Evolutionary conservation across 768 basidiomycete genomes (phyloP).

Genomic region (Amanita jacksonii): DNA sequence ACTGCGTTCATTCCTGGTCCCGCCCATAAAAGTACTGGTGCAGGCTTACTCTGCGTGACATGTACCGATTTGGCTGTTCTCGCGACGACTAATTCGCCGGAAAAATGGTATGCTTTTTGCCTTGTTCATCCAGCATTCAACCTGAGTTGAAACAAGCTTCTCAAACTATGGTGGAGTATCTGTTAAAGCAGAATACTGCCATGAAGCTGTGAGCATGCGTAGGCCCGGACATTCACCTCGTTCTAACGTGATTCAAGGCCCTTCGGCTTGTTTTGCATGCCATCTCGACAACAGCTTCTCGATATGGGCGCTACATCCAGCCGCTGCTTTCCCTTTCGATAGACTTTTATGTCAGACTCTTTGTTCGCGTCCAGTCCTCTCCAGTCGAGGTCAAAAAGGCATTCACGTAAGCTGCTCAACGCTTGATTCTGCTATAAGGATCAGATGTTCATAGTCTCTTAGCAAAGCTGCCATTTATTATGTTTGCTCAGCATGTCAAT

Average conservation of each 20-base stretch:
- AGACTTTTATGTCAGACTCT: conserved; percentile 94
- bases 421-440: neutral
- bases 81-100: conserved; percentile 89
- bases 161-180: conserved; percentile 93
- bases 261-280: conserved; percentile 86
- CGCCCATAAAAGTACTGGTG: neutral
- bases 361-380: conserved; percentile 65
- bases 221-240: conserved; percentile 4
- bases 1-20: conserved; percentile 12
- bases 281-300: conserved; percentile 76
- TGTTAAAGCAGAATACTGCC: conserved; percentile 88
- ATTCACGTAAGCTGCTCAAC: conserved; percentile 45
- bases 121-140: neutral
- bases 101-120: conserved; percentile 69
- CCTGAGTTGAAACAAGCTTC: conserved; percentile 40
- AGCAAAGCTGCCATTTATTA: conserved; percentile 86
- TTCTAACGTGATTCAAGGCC: conserved; percentile 39
- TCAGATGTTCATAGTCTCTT: conserved; percentile 11
- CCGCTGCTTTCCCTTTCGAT: conserved; percentile 88
- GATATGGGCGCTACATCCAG: conserved; percentile 88
- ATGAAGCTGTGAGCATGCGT: conserved; percentile 67
- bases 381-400: conserved; percentile 80
- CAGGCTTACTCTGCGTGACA: conserved; percentile 88
- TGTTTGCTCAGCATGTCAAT: conserved; percentile 77
- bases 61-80: conserved; percentile 95